Percentiles rank a stretch among this genome's conserved stretches.
Conservation (phyloP, 1,284 basidiomycete species). For the Exsudoporus floridanus region DNA sequence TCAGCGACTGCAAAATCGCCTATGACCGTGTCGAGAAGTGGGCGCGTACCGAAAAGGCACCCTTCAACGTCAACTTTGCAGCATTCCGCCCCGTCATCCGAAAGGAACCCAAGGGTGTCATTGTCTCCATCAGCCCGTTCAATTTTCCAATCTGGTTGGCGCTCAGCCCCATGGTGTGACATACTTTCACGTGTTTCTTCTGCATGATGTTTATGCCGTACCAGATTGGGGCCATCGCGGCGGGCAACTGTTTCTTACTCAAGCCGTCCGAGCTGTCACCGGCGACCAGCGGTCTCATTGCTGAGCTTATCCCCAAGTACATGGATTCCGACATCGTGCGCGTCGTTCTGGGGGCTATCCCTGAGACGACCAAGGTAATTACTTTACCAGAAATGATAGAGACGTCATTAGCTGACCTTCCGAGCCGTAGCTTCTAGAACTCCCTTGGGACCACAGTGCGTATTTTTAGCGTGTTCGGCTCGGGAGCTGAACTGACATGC, state of each 20-base stretch:
- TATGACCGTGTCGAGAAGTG: slow-evolving; percentile 74
- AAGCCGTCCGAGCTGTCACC: slow-evolving; percentile 85
- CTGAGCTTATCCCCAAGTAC: slow-evolving; percentile 78
- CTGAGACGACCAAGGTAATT: slow-evolving; percentile 68
- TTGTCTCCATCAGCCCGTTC: slow-evolving; percentile 67
- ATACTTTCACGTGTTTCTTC: background rate
- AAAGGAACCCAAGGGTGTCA: slow-evolving; percentile 78
- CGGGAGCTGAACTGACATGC: background rate
- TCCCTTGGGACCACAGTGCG: slow-evolving; percentile 87
- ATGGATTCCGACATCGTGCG: slow-evolving; percentile 72
- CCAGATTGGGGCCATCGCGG: slow-evolving; percentile 72
- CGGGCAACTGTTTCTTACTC: slow-evolving; percentile 72
- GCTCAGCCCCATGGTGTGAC: slow-evolving; percentile 53
- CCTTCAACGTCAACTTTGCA: slow-evolving; percentile 54
- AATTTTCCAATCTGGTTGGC: slow-evolving; percentile 59
- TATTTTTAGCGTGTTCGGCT: background rate
- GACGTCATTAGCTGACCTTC: slow-evolving; percentile 1
- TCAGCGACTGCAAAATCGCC: slow-evolving; percentile 62
- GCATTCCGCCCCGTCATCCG: slow-evolving; percentile 62
- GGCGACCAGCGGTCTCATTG: slow-evolving; percentile 63
- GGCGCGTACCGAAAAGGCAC: slow-evolving; percentile 65
- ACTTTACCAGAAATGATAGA: too few relatives aligned
- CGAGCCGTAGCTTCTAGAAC: slow-evolving; percentile 59
- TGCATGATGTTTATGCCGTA: background rate
- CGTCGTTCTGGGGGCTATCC: slow-evolving; percentile 75